Percentiles rank a stretch among this genome's conserved stretches.
phyloP scores from a whole-genome alignment of 495 filamentous ascomycete genomes.

The Neurospora sp. region DNA sequence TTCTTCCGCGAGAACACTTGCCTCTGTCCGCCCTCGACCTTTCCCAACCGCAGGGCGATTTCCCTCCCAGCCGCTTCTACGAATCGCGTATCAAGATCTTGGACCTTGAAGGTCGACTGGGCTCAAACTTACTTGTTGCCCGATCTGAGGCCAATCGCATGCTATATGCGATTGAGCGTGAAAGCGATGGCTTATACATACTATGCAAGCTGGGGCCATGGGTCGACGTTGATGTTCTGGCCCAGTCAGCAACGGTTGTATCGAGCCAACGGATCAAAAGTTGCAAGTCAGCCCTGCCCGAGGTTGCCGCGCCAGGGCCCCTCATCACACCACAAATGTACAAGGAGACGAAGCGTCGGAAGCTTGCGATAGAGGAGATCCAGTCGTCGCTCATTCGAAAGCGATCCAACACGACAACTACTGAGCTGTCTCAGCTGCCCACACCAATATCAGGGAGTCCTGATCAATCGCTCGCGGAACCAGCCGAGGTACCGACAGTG shows the following conservation, averaged over 20 bases:
- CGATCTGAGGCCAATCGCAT: slow-evolving; percentile 46
- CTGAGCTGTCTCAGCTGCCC: slow-evolving; percentile 19
- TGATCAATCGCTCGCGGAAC: neutral
- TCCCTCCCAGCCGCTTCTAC: slow-evolving; percentile 45
- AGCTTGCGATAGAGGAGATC: slow-evolving; percentile 43
- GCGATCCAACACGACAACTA: slow-evolving; percentile 18
- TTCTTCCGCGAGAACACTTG: slow-evolving; percentile 50
- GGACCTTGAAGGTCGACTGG: slow-evolving; percentile 45
- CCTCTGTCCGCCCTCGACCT: slow-evolving; percentile 53
- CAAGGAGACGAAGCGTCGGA: slow-evolving; percentile 36
- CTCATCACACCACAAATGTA: slow-evolving; percentile 29
- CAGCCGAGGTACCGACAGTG: neutral
- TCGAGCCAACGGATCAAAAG: slow-evolving; percentile 17
- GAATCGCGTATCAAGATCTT: slow-evolving; percentile 52
- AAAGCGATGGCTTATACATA: slow-evolving; percentile 54
- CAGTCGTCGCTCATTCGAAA: slow-evolving; percentile 23
- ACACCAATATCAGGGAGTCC: neutral
- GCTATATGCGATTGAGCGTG: slow-evolving; percentile 65
- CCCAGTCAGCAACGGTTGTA: slow-evolving; percentile 29
- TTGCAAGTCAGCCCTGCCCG: slow-evolving; percentile 2
- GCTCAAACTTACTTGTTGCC: slow-evolving; percentile 55
- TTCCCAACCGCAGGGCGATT: slow-evolving; percentile 35
- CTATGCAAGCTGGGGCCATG: slow-evolving; percentile 59
- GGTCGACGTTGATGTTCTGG: slow-evolving; percentile 46
- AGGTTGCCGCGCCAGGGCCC: slow-evolving; percentile 7